Percentiles rank a stretch among this genome's conserved stretches.
Evolutionary conservation across 305 asterid genomes (phyloP).

Genomic region (Lippia alba): DNA sequence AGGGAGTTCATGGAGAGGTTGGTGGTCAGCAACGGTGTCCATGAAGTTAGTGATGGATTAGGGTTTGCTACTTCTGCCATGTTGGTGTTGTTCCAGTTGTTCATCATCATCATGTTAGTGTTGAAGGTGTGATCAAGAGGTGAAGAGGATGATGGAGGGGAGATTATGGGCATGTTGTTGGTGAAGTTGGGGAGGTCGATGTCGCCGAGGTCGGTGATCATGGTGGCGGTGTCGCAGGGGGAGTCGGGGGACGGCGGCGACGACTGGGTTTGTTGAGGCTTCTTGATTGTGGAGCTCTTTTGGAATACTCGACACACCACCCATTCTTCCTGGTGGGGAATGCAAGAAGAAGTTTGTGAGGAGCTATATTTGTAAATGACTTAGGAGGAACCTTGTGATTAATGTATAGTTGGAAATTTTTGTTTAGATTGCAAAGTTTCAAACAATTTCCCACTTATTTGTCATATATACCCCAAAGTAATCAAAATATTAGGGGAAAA

Average conservation of each 20-base stretch:
- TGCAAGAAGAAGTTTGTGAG: no score
- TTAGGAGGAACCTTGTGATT: no score
- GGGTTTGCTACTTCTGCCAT: conserved; percentile 39
- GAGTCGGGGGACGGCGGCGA: conserved; percentile 72
- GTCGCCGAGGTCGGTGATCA: conserved; percentile 58
- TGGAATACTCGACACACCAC: conserved; percentile 84
- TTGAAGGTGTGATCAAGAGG: conserved; percentile 36
- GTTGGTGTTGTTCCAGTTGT: conserved; percentile 36
- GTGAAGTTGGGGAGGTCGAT: conserved; percentile 53
- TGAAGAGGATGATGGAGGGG: conserved; percentile 28
- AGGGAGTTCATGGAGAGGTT: conserved; percentile 63
- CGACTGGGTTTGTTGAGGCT: conserved; percentile 50
- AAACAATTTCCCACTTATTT: no score
- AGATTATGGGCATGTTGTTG: conserved; percentile 29
- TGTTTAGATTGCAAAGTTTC: no score
- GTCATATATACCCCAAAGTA: no score
- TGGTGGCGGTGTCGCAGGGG: conserved; percentile 58
- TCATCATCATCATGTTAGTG: conserved; percentile 29
- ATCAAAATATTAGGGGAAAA: no score
- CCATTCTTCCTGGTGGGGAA: conserved; percentile 77
- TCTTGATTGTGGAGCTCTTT: conserved; percentile 60
- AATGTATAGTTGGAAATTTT: no score
- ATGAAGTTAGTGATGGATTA: conserved; percentile 42
- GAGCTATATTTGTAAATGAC: no score
- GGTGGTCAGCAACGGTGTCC: conserved; percentile 55